A percentile compares a stretch with the other conserved stretches of the same genome.
phyloP scores from a whole-genome alignment of 2,329 filamentous ascomycete genomes.

The Neonectria coccinea region DNA sequence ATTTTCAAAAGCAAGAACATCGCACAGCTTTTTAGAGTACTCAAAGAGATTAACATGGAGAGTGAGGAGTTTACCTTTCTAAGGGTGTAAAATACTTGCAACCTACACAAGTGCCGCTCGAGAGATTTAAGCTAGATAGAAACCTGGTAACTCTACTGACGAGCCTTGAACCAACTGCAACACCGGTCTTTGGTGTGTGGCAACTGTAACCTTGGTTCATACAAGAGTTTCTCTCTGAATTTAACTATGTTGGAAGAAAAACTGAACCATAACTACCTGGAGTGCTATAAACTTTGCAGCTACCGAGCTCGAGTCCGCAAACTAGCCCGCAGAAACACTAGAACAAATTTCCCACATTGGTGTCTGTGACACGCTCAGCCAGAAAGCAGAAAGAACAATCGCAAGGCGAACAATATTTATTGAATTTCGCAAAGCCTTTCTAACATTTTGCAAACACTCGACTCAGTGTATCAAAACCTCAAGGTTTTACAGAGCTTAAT shows the following conservation, averaged over 20 bases:
- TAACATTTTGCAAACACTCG: slow-evolving; percentile 37
- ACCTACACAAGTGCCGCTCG: slow-evolving; percentile 28
- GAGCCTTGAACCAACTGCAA: slow-evolving; percentile 41
- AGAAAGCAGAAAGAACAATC: slow-evolving; percentile 35
- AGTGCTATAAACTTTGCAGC: slow-evolving; percentile 44
- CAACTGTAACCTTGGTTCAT: slow-evolving; percentile 36
- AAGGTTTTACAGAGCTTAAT: slow-evolving; percentile 42
- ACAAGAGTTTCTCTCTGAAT: neutral
- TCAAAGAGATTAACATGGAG: slow-evolving; percentile 40
- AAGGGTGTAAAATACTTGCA: slow-evolving; percentile 27
- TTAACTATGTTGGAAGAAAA: neutral
- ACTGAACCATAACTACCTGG: slow-evolving; percentile 26
- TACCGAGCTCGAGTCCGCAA: slow-evolving; percentile 35
- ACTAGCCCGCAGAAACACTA: slow-evolving; percentile 45
- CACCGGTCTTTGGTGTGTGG: slow-evolving; percentile 44
- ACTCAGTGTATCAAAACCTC: slow-evolving; percentile 44
- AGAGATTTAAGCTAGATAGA: slow-evolving; percentile 32
- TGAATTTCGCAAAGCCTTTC: slow-evolving; percentile 1
- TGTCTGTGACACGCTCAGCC: slow-evolving; percentile 47
- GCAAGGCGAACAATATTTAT: slow-evolving; percentile 19
- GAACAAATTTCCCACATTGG: slow-evolving; percentile 48
- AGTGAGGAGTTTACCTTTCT: slow-evolving; percentile 39
- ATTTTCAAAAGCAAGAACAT: slow-evolving; percentile 43
- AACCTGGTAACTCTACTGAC: slow-evolving; percentile 33
- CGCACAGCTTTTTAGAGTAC: slow-evolving; percentile 41